These are phyloP conservation scores for Lipomyces chichibuensis DNA, from an alignment of 805 yeast species.

Conservation along the genomic window DNA sequence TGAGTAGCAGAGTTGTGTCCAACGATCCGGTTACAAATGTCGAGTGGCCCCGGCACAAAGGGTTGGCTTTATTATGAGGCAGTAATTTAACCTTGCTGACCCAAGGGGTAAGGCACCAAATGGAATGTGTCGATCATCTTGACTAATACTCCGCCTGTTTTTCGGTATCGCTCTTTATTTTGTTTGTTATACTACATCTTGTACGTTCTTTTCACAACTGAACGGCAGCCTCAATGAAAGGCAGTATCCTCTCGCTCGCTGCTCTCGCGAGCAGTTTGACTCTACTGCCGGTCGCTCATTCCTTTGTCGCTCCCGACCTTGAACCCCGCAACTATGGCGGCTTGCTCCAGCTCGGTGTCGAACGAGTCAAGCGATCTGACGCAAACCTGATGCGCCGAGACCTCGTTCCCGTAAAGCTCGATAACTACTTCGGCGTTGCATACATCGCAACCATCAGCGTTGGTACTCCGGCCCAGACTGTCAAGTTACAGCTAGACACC, in stretches of 20 bases:
- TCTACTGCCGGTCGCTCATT: background rate
- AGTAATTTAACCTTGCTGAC: too few relatives aligned
- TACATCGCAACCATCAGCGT: constrained; percentile 45
- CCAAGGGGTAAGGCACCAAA: too few relatives aligned
- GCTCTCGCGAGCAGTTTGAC: background rate
- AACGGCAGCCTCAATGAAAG: background rate
- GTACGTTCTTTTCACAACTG: too few relatives aligned
- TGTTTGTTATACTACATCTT: too few relatives aligned
- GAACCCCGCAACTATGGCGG: background rate
- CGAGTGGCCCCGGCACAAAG: too few relatives aligned
- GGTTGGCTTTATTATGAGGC: too few relatives aligned
- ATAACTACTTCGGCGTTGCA: constrained; percentile 10
- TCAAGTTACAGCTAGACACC: constrained; percentile 65
- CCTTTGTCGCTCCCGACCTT: background rate
- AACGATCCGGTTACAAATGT: too few relatives aligned
- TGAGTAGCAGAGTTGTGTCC: too few relatives aligned
- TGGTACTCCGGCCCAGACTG: constrained; percentile 60
- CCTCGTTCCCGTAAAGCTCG: background rate
- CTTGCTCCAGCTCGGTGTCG: background rate
- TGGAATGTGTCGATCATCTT: too few relatives aligned
- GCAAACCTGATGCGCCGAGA: background rate
- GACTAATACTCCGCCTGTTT: too few relatives aligned
- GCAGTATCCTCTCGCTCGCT: background rate
- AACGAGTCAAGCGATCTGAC: background rate
- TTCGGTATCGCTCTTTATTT: too few relatives aligned